A percentile compares a stretch with the other conserved stretches of the same genome.
phyloP scores from a whole-genome alignment of 495 filamentous ascomycete genomes.

The Achaetomiella virescens region DNA sequence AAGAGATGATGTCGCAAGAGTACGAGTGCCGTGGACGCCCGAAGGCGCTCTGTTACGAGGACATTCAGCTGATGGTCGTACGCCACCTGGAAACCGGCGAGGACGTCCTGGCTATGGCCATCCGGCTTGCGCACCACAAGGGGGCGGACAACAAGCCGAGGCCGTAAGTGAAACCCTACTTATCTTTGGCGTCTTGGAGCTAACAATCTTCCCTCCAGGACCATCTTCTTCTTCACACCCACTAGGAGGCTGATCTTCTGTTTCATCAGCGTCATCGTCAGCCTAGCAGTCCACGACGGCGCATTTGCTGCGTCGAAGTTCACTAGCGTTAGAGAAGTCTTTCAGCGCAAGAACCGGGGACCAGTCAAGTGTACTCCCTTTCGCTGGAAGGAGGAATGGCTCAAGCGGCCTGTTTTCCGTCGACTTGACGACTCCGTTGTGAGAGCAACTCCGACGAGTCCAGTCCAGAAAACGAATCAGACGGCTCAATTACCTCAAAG shows the following conservation, averaged over 20 bases:
- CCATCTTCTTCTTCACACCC: slow-evolving; percentile 16
- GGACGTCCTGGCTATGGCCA: slow-evolving; percentile 24
- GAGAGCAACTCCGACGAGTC: not conserved
- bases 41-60: slow-evolving; percentile 25
- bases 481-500: not conserved
- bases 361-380: slow-evolving; percentile 20
- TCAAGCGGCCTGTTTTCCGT: slow-evolving; percentile 27
- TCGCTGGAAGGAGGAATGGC: slow-evolving; percentile 24
- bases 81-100: slow-evolving; percentile 20
- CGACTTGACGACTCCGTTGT: slow-evolving; percentile 4
- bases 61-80: slow-evolving; percentile 25
- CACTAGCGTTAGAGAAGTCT: slow-evolving; percentile 15
- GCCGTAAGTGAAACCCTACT: slow-evolving; percentile 20
- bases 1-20: slow-evolving; percentile 17
- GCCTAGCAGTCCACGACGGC: slow-evolving; percentile 8
- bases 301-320: slow-evolving; percentile 14
- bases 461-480: not conserved
- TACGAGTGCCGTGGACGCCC: slow-evolving; percentile 5
- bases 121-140: slow-evolving; percentile 25
- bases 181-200: not conserved
- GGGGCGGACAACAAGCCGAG: slow-evolving; percentile 31
- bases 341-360: slow-evolving; percentile 20
- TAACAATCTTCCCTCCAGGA: slow-evolving; percentile 7
- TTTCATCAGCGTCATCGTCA: slow-evolving; percentile 16
- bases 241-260: slow-evolving; percentile 16